These are phyloP conservation scores for Diaporthe humulicola DNA, from an alignment of 2,329 filamentous ascomycete genomes.

Conservation along the genomic window DNA sequence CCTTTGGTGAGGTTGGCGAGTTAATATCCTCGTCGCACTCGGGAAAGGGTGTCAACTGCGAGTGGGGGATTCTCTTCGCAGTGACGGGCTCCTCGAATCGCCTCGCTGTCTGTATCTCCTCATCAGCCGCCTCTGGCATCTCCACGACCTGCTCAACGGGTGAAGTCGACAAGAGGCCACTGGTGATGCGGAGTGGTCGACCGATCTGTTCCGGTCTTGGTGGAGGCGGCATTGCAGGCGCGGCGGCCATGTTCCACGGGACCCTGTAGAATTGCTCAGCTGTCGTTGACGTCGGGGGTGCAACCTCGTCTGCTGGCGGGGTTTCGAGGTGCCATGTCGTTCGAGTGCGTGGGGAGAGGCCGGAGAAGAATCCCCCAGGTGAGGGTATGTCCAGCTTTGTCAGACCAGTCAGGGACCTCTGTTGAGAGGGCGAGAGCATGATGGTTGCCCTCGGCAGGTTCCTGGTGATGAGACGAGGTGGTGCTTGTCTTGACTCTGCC, in stretches of 20 bases:
- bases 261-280: slow-evolving; percentile 92
- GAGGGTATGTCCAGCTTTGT: slow-evolving; percentile 91
- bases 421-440: slow-evolving; percentile 62
- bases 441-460: slow-evolving; percentile 49
- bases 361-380: slow-evolving; percentile 91
- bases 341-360: slow-evolving; percentile 80
- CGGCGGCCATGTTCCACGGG: slow-evolving; percentile 74
- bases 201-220: slow-evolving; percentile 51
- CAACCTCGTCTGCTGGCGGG: slow-evolving; percentile 63
- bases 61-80: slow-evolving; percentile 45
- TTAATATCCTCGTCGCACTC: slow-evolving; percentile 47
- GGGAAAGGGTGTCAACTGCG: slow-evolving; percentile 46
- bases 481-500: slow-evolving; percentile 67
- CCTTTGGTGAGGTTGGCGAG: slow-evolving; percentile 57
- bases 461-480: slow-evolving; percentile 62
- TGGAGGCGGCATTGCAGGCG: slow-evolving; percentile 46
- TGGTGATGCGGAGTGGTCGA: slow-evolving; percentile 51
- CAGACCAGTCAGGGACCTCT: slow-evolving; percentile 76
- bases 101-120: slow-evolving; percentile 75
- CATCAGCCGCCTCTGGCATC: slow-evolving; percentile 64
- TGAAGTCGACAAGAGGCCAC: slow-evolving; percentile 54
- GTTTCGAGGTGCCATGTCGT: slow-evolving; percentile 81
- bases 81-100: slow-evolving; percentile 54
- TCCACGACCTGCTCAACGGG: slow-evolving; percentile 79
- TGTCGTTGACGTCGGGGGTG: slow-evolving; percentile 86